Conservation (phyloP, 2,329 filamentous ascomycete genomes). For the Trichoderma harzianum region DNA sequence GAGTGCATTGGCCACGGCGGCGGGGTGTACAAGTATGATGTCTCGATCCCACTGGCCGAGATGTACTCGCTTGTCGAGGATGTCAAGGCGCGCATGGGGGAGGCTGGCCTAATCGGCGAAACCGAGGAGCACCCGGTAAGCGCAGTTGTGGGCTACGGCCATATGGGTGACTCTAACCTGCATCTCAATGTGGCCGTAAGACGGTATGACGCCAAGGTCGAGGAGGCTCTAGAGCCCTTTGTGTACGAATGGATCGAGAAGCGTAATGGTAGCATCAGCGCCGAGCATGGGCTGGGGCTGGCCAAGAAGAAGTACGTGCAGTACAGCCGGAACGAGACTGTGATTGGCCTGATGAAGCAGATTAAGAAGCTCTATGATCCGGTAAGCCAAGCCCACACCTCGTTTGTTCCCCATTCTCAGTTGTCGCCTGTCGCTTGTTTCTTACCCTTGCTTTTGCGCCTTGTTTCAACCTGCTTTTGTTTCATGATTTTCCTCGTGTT, state of each 20-base stretch:
- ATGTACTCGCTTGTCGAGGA: slow-evolving; percentile 91
- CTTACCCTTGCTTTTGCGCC: not conserved
- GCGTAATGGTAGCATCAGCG: slow-evolving; percentile 88
- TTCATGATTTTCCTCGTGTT: not conserved
- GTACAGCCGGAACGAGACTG: slow-evolving; percentile 85
- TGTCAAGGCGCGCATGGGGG: slow-evolving; percentile 66
- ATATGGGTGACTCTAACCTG: slow-evolving; percentile 96
- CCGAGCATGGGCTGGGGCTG: slow-evolving; percentile 89
- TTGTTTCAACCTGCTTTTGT: slow-evolving; percentile 5
- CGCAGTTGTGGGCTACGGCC: slow-evolving; percentile 91
- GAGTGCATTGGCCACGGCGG: slow-evolving; percentile 87
- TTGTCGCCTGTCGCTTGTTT: not conserved
- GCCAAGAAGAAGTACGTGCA: slow-evolving; percentile 95
- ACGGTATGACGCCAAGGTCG: slow-evolving; percentile 81
- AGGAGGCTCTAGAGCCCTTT: slow-evolving; percentile 85
- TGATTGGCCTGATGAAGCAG: slow-evolving; percentile 89
- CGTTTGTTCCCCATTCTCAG: not conserved
- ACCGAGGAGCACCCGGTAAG: slow-evolving; percentile 74
- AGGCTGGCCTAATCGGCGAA: slow-evolving; percentile 74
- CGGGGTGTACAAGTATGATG: slow-evolving; percentile 97
- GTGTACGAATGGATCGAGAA: slow-evolving; percentile 96
- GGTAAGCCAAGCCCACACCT: slow-evolving; percentile 59
- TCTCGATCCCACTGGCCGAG: slow-evolving; percentile 85
- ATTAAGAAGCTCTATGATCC: slow-evolving; percentile 94
- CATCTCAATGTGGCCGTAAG: slow-evolving; percentile 87